phyloP scores from a whole-genome alignment of 2,329 filamentous ascomycete species.

The Colletotrichum horii region DNA sequence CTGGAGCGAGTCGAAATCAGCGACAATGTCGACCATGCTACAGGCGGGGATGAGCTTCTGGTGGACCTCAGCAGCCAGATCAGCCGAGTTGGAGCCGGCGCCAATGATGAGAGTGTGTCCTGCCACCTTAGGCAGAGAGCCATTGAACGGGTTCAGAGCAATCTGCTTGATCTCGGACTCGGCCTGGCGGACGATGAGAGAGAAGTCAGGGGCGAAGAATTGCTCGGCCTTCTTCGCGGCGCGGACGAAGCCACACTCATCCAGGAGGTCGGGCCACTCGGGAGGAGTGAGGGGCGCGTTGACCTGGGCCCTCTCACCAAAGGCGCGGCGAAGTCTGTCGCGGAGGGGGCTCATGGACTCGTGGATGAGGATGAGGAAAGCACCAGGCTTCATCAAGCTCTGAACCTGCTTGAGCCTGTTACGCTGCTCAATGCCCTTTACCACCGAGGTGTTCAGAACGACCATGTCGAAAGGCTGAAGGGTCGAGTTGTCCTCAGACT shows the following conservation, averaged over 20 bases:
- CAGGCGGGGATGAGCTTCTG: constrained; percentile 27
- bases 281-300: constrained; percentile 28
- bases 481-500: constrained; percentile 35
- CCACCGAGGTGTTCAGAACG: constrained; percentile 33
- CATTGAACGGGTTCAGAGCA: constrained; percentile 18
- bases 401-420: constrained; percentile 28
- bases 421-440: constrained; percentile 30
- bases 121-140: constrained; percentile 1
- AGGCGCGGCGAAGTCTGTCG: constrained; percentile 21
- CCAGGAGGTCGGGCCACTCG: constrained; percentile 37
- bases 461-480: constrained; percentile 29
- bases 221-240: constrained; percentile 36
- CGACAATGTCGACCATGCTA: constrained; percentile 14
- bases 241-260: constrained; percentile 36
- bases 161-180: constrained; percentile 26
- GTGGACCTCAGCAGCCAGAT: constrained; percentile 25
- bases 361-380: constrained; percentile 32
- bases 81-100: constrained; percentile 21
- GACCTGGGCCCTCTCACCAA: not conserved
- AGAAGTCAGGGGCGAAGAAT: constrained; percentile 33
- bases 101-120: constrained; percentile 38
- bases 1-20: constrained; percentile 29
- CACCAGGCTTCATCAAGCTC: constrained; percentile 35
- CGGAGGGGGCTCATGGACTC: constrained; percentile 24
- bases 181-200: constrained; percentile 42